Percentiles rank a stretch among this genome's conserved stretches.
phyloP scores from a whole-genome alignment of 2,329 filamentous ascomycete species.

The Aspergillus udagawae region DNA sequence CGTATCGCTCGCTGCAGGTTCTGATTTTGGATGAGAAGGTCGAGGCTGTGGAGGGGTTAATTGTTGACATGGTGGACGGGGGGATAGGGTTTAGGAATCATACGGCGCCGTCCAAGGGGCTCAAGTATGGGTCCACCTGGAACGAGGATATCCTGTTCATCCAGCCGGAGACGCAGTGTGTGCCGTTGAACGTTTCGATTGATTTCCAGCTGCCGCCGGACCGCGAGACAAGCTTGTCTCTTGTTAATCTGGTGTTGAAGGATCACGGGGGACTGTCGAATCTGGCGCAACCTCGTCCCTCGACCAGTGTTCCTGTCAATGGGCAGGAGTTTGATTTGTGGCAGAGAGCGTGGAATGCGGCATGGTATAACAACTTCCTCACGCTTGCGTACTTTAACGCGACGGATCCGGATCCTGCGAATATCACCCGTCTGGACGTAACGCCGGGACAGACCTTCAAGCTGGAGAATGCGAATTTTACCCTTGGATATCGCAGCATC shows the following conservation, averaged over 20 bases:
- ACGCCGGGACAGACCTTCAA: background rate
- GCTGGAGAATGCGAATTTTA: conserved; percentile 18
- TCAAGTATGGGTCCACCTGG: conserved; percentile 40
- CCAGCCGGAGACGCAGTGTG: conserved; percentile 44
- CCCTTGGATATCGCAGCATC: conserved; percentile 5
- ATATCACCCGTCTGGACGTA: conserved; percentile 13
- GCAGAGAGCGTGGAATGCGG: conserved; percentile 42
- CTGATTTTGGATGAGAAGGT: conserved; percentile 32
- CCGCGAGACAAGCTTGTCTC: conserved; percentile 2
- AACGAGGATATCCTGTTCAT: conserved; percentile 48
- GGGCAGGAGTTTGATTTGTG: conserved; percentile 37
- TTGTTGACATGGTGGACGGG: conserved; percentile 41
- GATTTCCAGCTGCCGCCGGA: conserved; percentile 33
- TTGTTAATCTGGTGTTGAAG: conserved; percentile 28
- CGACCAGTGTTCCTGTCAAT: conserved; percentile 24
- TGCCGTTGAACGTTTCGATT: conserved; percentile 39
- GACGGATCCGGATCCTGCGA: conserved; percentile 32
- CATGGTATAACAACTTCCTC: conserved; percentile 41
- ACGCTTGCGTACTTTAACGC: conserved; percentile 41
- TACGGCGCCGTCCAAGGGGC: conserved; percentile 30
- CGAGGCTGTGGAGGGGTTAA: conserved; percentile 40
- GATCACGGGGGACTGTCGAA: conserved; percentile 45
- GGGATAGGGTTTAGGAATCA: conserved; percentile 48
- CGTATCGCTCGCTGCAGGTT: conserved; percentile 26
- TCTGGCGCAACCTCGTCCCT: conserved; percentile 33